Percentiles rank a stretch among this genome's conserved stretches.
phyloP scores from a whole-genome alignment of 345 rosid species.

The rapeseed (Brassica napus) region DNA sequence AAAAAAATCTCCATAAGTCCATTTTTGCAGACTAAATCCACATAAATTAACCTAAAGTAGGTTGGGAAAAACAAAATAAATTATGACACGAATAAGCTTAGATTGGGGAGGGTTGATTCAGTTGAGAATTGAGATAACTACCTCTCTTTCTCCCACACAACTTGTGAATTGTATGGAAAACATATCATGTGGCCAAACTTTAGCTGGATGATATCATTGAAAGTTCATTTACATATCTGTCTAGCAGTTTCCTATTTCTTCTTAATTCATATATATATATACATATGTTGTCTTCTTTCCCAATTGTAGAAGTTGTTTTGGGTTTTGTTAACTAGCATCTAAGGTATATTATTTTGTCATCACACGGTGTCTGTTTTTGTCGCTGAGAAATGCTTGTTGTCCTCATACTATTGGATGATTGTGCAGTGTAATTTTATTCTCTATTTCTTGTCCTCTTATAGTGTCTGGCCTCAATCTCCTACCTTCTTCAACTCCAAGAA shows the following conservation, averaged over 20 bases:
- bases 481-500: slow-evolving; percentile 17
- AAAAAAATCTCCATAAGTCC: no score
- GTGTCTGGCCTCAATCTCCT: slow-evolving; percentile 28
- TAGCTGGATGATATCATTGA: slow-evolving; percentile 23
- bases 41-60: not conserved
- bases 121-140: not conserved
- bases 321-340: slow-evolving; percentile 24
- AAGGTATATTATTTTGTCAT: slow-evolving; percentile 19
- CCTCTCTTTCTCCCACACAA: slow-evolving; percentile 6
- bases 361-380: slow-evolving; percentile 10
- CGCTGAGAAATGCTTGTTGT: slow-evolving; percentile 29
- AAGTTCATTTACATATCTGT: slow-evolving; percentile 20
- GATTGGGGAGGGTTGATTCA: not conserved
- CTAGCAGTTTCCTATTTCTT: slow-evolving; percentile 9
- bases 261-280: not conserved
- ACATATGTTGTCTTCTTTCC: slow-evolving; percentile 9
- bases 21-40: not conserved
- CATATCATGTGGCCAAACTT: slow-evolving; percentile 34
- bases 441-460: slow-evolving; percentile 25
- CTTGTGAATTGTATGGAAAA: slow-evolving; percentile 21
- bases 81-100: not conserved
- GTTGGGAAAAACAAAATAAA: not conserved
- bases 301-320: slow-evolving; percentile 17
- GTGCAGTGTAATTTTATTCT: slow-evolving; percentile 29
- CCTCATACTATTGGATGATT: slow-evolving; percentile 28